Evolutionary conservation across 192 early-diverging fungal species (phyloP).

Genomic region (Coemansia sp.): DNA sequence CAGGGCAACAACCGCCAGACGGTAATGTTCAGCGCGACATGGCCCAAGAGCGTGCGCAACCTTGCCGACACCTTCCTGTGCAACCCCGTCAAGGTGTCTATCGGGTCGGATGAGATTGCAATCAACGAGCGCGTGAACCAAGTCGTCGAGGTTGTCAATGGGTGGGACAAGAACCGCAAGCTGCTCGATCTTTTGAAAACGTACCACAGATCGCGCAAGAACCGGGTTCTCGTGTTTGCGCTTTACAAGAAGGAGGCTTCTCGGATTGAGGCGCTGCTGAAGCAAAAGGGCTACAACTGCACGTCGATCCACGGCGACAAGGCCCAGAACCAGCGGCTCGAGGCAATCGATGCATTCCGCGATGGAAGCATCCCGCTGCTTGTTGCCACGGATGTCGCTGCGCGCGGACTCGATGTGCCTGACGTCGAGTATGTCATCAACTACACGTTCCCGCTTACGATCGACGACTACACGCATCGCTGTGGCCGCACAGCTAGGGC

Average conservation of each 20-base stretch:
- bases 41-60: slow-evolving; percentile 87
- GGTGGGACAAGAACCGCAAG: slow-evolving; percentile 68
- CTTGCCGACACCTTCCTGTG: slow-evolving; percentile 79
- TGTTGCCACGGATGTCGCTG: slow-evolving; percentile 94
- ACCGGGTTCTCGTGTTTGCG: slow-evolving; percentile 90
- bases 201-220: slow-evolving; percentile 83
- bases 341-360: slow-evolving; percentile 79
- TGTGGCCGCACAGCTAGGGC: slow-evolving; percentile 96
- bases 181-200: slow-evolving; percentile 75
- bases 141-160: slow-evolving; percentile 86
- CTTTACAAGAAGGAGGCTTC: slow-evolving; percentile 96
- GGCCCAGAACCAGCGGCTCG: slow-evolving; percentile 76
- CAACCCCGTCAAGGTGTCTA: slow-evolving; percentile 77
- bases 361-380: slow-evolving; percentile 77
- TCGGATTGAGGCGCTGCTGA: slow-evolving; percentile 72
- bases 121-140: slow-evolving; percentile 85
- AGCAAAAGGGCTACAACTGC: slow-evolving; percentile 75
- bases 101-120: slow-evolving; percentile 84
- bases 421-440: slow-evolving; percentile 97
- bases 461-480: slow-evolving; percentile 90
- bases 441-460: slow-evolving; percentile 94
- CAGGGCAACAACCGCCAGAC: slow-evolving; percentile 78
- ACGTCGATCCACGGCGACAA: slow-evolving; percentile 91
- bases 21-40: slow-evolving; percentile 95
- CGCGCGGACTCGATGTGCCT: slow-evolving; percentile 84